Evolutionary conservation across 345 rosid genomes (phyloP).

Genomic region (Eucalyptus cloeziana): DNA sequence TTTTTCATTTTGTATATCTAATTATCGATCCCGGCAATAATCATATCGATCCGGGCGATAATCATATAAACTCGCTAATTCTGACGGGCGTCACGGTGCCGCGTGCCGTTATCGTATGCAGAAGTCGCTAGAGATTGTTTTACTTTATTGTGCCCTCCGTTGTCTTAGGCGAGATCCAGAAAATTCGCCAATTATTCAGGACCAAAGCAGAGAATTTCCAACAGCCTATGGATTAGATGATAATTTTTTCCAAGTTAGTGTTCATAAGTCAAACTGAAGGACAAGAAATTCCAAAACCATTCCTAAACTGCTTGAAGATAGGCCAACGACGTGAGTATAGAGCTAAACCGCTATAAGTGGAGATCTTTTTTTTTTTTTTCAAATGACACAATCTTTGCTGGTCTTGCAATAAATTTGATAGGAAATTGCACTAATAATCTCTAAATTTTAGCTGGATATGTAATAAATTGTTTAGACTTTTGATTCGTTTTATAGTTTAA

Average conservation of each 20-base stretch:
- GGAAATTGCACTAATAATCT: background rate
- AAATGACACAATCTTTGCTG: background rate
- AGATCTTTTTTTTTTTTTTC: background rate
- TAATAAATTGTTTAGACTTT: accelerated
- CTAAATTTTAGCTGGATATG: background rate
- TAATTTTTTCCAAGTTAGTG: background rate
- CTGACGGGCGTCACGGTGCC: accelerated
- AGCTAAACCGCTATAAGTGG: background rate
- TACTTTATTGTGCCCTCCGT: background rate
- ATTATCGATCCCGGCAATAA: accelerated
- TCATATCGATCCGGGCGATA: background rate
- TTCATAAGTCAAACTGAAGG: background rate
- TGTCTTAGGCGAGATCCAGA: background rate
- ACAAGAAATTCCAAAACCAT: background rate
- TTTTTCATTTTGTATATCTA: background rate
- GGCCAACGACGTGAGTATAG: no score
- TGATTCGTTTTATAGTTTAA: background rate
- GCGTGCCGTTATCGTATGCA: background rate
- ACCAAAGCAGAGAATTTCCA: background rate
- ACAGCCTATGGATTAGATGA: background rate
- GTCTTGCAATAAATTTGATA: no score
- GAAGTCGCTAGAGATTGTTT: background rate
- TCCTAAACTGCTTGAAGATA: background rate
- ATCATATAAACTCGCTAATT: background rate
- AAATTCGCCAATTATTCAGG: background rate